These are phyloP conservation scores for Colletotrichum destructivum DNA, from an alignment of 2,329 filamentous ascomycete species.

Conservation along the genomic window DNA sequence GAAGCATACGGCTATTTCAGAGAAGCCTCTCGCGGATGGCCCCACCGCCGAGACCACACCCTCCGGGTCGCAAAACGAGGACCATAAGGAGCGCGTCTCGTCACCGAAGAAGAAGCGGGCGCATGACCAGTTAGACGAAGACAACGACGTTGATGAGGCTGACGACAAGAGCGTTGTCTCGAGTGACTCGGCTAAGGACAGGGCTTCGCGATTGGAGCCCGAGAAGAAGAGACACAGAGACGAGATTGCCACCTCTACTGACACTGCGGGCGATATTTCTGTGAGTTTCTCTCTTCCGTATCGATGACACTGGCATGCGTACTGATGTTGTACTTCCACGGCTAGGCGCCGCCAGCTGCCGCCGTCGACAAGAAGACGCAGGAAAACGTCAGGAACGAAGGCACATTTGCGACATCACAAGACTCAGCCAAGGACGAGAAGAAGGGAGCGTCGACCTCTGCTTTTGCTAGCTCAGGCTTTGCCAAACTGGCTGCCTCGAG, in stretches of 20 bases:
- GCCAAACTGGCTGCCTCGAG: constrained; percentile 74
- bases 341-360: constrained; percentile 23
- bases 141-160: constrained; percentile 59
- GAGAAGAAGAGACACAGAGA: constrained; percentile 78
- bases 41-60: constrained; percentile 46
- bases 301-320: neutral
- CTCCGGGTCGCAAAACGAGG: constrained; percentile 52
- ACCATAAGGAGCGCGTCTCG: constrained; percentile 65
- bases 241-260: constrained; percentile 54
- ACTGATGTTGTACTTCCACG: constrained; percentile 12
- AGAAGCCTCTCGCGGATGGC: constrained; percentile 54
- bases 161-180: constrained; percentile 60
- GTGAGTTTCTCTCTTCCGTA: constrained; percentile 11
- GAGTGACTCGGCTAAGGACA: constrained; percentile 63
- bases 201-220: constrained; percentile 65
- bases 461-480: constrained; percentile 79
- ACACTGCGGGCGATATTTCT: constrained; percentile 12
- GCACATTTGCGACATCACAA: constrained; percentile 45
- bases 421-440: constrained; percentile 38
- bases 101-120: constrained; percentile 77
- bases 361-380: constrained; percentile 10
- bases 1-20: constrained; percentile 75
- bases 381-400: constrained; percentile 43
- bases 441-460: constrained; percentile 66
- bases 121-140: constrained; percentile 71